A percentile compares a stretch with the other conserved stretches of the same genome.
Evolutionary conservation across 495 filamentous ascomycete species (phyloP).

Genomic region (Penicillium roqueforti): DNA sequence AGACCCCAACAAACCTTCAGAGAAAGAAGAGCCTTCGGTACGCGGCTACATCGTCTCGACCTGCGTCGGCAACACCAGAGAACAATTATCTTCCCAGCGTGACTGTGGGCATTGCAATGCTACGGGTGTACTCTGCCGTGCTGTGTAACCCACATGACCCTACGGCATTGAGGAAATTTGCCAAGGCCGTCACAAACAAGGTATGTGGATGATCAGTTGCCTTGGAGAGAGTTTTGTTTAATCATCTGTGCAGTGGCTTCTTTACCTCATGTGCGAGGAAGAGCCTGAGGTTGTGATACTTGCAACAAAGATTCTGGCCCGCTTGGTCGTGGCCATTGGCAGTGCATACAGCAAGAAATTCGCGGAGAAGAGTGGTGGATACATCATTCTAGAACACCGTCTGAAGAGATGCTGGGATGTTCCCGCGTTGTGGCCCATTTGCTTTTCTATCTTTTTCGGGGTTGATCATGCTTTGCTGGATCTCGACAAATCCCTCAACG

Average conservation of each 20-base stretch:
- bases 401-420: conserved; percentile 88
- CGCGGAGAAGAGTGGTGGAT: conserved; percentile 76
- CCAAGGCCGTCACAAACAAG: conserved; percentile 93
- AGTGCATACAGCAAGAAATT: conserved; percentile 79
- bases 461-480: conserved; percentile 71
- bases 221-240: conserved; percentile 8
- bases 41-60: conserved; percentile 26
- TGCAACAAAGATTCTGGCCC: conserved; percentile 79
- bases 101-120: conserved; percentile 67
- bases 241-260: conserved; percentile 66
- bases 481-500: conserved; percentile 67
- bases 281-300: conserved; percentile 78
- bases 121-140: conserved; percentile 77
- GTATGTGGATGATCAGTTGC: conserved; percentile 44
- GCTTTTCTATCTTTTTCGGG: conserved; percentile 85
- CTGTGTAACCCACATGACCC: conserved; percentile 68
- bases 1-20: conserved; percentile 36
- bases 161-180: conserved; percentile 75
- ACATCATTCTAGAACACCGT: conserved; percentile 73
- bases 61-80: conserved; percentile 21
- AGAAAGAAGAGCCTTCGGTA: conserved; percentile 51
- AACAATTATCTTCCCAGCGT: conserved; percentile 31
- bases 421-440: conserved; percentile 78
- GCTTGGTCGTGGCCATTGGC: conserved; percentile 79
- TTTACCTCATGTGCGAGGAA: conserved; percentile 86